Conservation (phyloP, 371 early-diverging fungal species). For the Rhizopus sp. region DNA sequence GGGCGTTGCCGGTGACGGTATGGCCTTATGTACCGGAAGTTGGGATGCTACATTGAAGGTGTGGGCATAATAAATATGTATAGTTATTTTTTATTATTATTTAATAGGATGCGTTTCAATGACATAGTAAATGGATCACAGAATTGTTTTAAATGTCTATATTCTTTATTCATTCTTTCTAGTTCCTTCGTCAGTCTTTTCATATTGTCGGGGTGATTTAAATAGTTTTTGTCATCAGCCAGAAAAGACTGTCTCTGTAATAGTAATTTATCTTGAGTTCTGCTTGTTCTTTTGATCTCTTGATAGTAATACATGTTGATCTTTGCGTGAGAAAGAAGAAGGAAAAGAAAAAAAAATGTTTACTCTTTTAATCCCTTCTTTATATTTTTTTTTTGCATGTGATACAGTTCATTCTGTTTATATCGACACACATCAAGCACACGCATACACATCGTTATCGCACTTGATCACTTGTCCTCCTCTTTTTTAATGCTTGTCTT, state of each 20-base stretch:
- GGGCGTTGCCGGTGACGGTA: constrained; percentile 94
- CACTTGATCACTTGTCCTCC: background rate
- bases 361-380: constrained; percentile 45
- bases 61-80: constrained; percentile 21
- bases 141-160: constrained; percentile 38
- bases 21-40: constrained; percentile 96
- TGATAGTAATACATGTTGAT: constrained; percentile 18
- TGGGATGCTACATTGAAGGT: constrained; percentile 96
- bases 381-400: constrained; percentile 38
- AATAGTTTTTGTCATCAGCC: constrained; percentile 53
- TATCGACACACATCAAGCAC: background rate
- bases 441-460: background rate
- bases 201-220: constrained; percentile 57
- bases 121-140: constrained; percentile 45
- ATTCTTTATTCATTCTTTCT: constrained; percentile 58
- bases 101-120: constrained; percentile 30
- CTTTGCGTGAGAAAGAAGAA: constrained; percentile 15
- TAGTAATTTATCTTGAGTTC: constrained; percentile 57
- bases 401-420: constrained; percentile 20
- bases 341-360: constrained; percentile 22
- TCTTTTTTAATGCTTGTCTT: background rate
- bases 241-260: constrained; percentile 55
- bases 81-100: background rate
- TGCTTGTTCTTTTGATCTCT: constrained; percentile 18
- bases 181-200: constrained; percentile 49